phyloP scores from a whole-genome alignment of 2,329 filamentous ascomycete species.

The Fusarium stilboides region DNA sequence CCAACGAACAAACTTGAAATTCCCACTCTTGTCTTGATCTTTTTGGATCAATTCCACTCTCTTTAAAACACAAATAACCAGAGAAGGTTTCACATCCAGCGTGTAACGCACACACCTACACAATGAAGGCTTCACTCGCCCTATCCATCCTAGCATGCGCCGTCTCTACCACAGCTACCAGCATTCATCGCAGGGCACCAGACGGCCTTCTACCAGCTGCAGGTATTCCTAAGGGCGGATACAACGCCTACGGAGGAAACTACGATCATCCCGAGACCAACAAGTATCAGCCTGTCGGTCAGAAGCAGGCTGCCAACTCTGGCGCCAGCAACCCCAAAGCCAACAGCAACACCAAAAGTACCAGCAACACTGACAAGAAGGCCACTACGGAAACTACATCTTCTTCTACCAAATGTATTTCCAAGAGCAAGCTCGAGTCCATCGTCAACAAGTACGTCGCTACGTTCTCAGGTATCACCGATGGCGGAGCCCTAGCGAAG shows the following conservation, averaged over 20 bases:
- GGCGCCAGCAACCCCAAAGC: neutral
- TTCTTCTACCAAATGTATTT: conserved; percentile 16
- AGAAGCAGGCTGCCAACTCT: conserved; percentile 20
- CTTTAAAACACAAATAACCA: conserved; percentile 9
- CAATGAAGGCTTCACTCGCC: conserved; percentile 33
- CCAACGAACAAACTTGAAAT: conserved; percentile 21
- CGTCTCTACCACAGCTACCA: conserved; percentile 31
- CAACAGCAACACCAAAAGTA: neutral
- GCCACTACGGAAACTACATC: neutral
- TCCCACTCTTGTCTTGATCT: conserved; percentile 12
- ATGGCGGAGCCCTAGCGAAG: conserved; percentile 28
- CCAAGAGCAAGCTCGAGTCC: conserved; percentile 28
- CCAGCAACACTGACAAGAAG: conserved; percentile 3
- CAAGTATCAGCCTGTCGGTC: conserved; percentile 21
- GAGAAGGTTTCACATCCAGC: neutral
- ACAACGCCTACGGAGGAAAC: conserved; percentile 35
- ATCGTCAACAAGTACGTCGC: conserved; percentile 42
- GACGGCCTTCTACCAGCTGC: conserved; percentile 17
- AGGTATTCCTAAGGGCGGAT: conserved; percentile 32
- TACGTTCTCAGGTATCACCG: conserved; percentile 40
- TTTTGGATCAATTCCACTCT: conserved; percentile 24
- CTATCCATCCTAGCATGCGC: conserved; percentile 35
- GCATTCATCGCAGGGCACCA: conserved; percentile 19
- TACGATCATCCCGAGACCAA: conserved; percentile 39
- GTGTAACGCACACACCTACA: neutral